Percentiles rank a stretch among this genome's conserved stretches.
These are phyloP conservation scores for Polymyxa betae DNA, from an alignment of 208 protist species.

Conservation along the genomic window DNA sequence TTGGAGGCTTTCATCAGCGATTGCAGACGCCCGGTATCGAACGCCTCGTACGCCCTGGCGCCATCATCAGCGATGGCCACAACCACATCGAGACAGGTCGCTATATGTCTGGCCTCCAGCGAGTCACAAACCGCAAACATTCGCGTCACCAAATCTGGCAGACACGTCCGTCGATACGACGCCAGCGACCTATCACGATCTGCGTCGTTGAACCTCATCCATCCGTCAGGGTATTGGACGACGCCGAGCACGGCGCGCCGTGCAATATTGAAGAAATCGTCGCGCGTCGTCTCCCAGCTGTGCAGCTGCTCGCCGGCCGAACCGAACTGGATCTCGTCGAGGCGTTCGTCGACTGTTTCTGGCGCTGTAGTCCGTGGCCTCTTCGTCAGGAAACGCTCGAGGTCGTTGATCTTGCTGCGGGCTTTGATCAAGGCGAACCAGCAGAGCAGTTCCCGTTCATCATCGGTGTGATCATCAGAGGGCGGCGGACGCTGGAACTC, in stretches of 20 bases:
- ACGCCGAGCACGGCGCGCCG: neutral
- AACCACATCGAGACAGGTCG: neutral
- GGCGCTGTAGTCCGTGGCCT: neutral
- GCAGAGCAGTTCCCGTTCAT: neutral
- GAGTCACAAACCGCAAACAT: neutral
- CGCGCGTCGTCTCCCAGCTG: neutral
- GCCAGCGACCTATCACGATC: neutral
- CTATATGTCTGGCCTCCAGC: neutral
- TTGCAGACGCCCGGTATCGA: neutral
- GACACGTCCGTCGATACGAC: slow-evolving; percentile 11
- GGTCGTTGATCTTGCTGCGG: neutral
- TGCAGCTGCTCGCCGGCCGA: neutral
- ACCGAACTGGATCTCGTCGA: neutral
- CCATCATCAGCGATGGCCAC: neutral
- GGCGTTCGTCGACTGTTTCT: neutral
- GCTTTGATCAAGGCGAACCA: slow-evolving; percentile 41
- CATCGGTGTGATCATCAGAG: neutral
- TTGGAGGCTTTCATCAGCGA: neutral
- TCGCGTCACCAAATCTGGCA: slow-evolving; percentile 16
- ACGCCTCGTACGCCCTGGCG: neutral
- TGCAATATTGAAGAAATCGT: slow-evolving; percentile 11
- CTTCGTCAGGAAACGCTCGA: neutral
- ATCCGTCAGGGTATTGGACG: neutral
- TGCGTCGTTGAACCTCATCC: slow-evolving; percentile 36
- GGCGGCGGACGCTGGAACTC: neutral